phyloP scores from a whole-genome alignment of 2,329 filamentous ascomycete species.

The Monosporascus sp. region DNA sequence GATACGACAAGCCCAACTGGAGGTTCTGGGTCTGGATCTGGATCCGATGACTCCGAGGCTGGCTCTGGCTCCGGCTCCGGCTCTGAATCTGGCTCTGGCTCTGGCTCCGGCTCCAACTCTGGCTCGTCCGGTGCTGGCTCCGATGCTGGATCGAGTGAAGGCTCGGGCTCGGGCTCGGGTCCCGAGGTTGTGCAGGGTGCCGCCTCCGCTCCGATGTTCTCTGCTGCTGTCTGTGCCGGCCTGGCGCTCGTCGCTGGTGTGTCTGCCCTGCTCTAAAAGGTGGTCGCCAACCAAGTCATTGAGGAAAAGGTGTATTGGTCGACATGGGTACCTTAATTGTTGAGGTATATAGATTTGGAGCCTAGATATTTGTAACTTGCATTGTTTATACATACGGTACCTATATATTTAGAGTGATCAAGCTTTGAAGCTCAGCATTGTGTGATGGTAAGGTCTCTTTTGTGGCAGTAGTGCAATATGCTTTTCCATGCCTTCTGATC shows the following conservation, averaged over 20 bases:
- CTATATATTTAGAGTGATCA: no score
- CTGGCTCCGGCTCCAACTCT: neutral
- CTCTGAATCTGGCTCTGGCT: neutral
- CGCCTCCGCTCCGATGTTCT: neutral
- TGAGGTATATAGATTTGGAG: no score
- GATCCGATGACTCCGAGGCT: neutral
- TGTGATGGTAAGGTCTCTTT: no score
- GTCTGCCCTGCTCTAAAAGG: neutral
- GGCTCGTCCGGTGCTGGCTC: neutral
- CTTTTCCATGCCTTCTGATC: no score
- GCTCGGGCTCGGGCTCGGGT: neutral
- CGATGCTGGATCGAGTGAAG: neutral
- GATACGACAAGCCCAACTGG: neutral
- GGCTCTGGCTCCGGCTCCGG: neutral
- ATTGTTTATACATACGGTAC: no score
- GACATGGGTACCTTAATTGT: no score
- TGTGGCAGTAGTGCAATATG: no score
- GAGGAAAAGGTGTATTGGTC: no score
- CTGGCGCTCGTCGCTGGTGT: neutral
- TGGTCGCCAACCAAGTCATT: no score
- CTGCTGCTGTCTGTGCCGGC: neutral
- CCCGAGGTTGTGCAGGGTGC: neutral
- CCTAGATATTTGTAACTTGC: no score
- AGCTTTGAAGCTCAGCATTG: no score
- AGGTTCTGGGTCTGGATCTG: neutral